Evolutionary conservation across 768 basidiomycete species (phyloP), one percentile per base, ranked within the genome.

Genomic region (Amyloporia xantha): DNA sequence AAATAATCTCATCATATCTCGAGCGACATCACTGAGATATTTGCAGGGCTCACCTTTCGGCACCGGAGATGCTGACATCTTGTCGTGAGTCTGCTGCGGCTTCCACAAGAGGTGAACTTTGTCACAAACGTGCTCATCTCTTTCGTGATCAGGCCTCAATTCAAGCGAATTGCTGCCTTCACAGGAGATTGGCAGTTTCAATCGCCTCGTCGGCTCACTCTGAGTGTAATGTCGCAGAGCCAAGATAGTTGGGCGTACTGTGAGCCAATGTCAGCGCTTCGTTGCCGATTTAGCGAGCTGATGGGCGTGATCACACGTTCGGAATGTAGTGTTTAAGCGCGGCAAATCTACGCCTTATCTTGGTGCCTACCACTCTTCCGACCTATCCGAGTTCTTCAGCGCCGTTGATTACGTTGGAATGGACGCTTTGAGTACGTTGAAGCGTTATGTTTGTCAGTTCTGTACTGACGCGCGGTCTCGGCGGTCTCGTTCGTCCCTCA

Each of bases 371-470:
- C 30, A 45, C 42, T 26, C n/a, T 10, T 26, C 42, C 13, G 42
- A 39, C 20, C 9, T 46, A 3, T 21, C 44, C 12, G 28, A 46
- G 44, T 46, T 35, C 33, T 46, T 46, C 44, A 37, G 30, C 26
- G 35, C 20, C n/a, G 15, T 37, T n/a, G 44, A 26, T n/a, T 21
- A 28, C 39, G 6, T 25, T 35, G 36, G 2, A 20, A 44, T 30
- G 21, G 9, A 12, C 19, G 26, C 9, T 4, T 4, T 46, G 9
- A 23, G 44, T 46, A 24, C 19, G 44, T 46, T 12, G 0, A 75
- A 80, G 52, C n/a, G 77, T 4, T 46, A 15, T 78, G 72, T 48
- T 64, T 62, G 1, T 68, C 25, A 61, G 2, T 66, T 66, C 17
- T 73, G n/a, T n/a, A n/a, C 76, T 49, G 60, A 78, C 56, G 59